These are phyloP conservation scores for Fusarium sp. DNA, from an alignment of 2,329 filamentous ascomycete species.

Conservation along the genomic window DNA sequence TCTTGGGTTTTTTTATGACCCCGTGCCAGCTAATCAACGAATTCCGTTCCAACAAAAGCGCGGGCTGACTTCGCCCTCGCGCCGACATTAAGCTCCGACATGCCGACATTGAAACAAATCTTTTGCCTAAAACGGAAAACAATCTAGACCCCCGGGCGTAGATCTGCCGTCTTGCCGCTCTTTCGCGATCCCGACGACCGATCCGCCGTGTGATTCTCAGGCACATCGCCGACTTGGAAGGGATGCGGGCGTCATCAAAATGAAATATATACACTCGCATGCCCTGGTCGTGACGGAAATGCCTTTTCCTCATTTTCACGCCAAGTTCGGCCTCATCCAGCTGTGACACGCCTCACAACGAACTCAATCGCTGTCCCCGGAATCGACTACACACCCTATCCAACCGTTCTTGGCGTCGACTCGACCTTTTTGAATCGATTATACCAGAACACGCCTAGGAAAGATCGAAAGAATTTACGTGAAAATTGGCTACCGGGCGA, in stretches of 20 bases:
- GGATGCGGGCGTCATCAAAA: neutral
- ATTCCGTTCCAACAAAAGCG: neutral
- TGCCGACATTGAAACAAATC: slow-evolving; percentile 30
- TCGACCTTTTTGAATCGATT: neutral
- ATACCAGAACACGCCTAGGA: neutral
- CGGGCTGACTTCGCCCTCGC: slow-evolving; percentile 29
- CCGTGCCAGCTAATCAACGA: slow-evolving; percentile 17
- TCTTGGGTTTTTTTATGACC: too few relatives aligned
- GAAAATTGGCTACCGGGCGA: neutral
- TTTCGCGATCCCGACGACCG: slow-evolving; percentile 36
- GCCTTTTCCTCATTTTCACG: neutral
- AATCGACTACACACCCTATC: neutral
- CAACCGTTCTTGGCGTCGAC: neutral
- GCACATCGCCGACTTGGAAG: neutral
- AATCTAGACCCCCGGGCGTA: neutral
- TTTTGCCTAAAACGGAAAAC: slow-evolving; percentile 33
- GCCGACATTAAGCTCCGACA: slow-evolving; percentile 34
- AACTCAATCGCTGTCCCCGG: neutral
- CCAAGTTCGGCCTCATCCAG: neutral
- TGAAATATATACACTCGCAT: slow-evolving; percentile 1
- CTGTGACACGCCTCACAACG: neutral
- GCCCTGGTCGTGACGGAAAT: neutral
- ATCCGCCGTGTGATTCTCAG: slow-evolving; percentile 2
- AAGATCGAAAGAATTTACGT: neutral
- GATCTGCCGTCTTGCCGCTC: slow-evolving; percentile 13